Evolutionary conservation across 352 stramenopile species (phyloP), one percentile per base, ranked within the genome.

Genomic region (Pythium dissotocum): DNA sequence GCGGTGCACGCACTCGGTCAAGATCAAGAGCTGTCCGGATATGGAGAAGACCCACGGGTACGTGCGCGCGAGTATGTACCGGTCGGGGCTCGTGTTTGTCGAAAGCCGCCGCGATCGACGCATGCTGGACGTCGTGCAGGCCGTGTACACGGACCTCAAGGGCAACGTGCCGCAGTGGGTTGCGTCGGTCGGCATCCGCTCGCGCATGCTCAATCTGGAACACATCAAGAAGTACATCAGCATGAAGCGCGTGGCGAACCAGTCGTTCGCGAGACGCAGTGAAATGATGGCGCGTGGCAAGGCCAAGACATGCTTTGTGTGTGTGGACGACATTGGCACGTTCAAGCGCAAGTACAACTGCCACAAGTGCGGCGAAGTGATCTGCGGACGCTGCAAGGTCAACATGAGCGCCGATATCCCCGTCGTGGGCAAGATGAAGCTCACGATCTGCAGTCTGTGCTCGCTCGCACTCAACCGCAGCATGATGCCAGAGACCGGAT

Each of bases 271-370:
- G 30, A 75, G 83, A 4, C 82, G 81, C 35, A 88, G 77, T 38
- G 72, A 92, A 66, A 70, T 94, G 44, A 89, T 88, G 77, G 64
- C 77, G 0, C 82, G 77, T 1, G 74, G 78, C 6, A 91, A 89
- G 46, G 82, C 87, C 68, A 94, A 90, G 78, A 90, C 80, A 24
- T 94, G 85, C 69, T 94, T 83, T 58, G 83, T 91, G 10, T 94
- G 85, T 51, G 83, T 91, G 24, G 85, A 90, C 68, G 85, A 94
- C 55, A 91, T 94, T 53, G 83, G 85, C 64, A 83, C 80, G 46
- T 91, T 94, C 69, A 85, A 85, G 71, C 79, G 85, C 52, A 84
- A 83, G 72, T 94, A 88, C 75, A 91, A 91, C 68, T 94, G 85
- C 70, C 83, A 94, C 67, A 94, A 94, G 59, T 94, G 85, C 65